Evolutionary conservation across 2,329 filamentous ascomycete genomes (phyloP), one percentile per base, ranked within the genome.

Genomic region (Trichoderma semiorbis): DNA sequence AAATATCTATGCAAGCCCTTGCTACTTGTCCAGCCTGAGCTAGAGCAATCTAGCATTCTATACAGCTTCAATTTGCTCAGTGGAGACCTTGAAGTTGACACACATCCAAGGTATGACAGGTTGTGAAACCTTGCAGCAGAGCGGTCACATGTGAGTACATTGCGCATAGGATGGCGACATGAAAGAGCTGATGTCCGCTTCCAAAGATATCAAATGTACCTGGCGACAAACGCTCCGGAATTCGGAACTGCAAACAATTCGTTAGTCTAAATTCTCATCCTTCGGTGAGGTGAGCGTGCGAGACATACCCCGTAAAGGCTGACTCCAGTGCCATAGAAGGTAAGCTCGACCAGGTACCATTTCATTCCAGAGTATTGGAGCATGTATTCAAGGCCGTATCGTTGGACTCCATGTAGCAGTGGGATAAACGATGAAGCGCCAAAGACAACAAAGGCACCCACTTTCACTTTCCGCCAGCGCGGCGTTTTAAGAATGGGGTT

Each of bases 381-480:
- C 63, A 66, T 66, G 21, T 66, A 66, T 66, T 34, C 30, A 28
- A 66, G 47, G n/a, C 63, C 63, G 30, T 66, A 66, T 55, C 63
- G 63, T 30, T 66, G 63, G 21, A 66, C 63, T 26, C 63, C 63
- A 55, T 66, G 63, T 5, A 66, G 21, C 14, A 66, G 63, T 3
- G 63, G 63, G 53, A 66, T 36, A 7, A 66, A 66, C n/a, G 63
- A 66, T 24, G 63, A 66, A 53, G 63, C 47, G 18, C 63, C 63
- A 66, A 66, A 66, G 7, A 55, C 47, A 66, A 66, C 63, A 36
- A 66, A 66, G n/a, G 63, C 63, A n/a, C 47, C 63, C n/a, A 53
- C 63, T 47, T 66, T 66, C 8, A 66, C 63, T 26, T 55, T 66
- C n/a, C 63, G 63, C 63, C 63, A 66, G 14, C 47, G 63, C n/a